These are phyloP conservation scores for Chaetomium sp. DNA, from an alignment of 2,329 filamentous ascomycete genomes.

Conservation along the genomic window DNA sequence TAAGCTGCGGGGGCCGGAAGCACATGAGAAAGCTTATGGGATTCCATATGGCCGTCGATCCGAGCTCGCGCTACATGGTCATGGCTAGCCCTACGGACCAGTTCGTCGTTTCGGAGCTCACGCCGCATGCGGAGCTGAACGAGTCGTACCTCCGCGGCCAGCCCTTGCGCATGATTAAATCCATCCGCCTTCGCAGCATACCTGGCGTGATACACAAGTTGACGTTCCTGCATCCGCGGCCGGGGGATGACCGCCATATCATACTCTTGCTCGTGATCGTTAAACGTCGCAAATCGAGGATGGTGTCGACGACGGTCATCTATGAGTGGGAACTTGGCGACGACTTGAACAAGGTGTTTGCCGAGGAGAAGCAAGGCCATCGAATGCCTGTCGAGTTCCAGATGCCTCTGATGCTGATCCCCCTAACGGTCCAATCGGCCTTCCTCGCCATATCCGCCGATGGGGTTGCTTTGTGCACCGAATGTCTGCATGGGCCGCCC, in stretches of 20 bases:
- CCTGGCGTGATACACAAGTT: constrained; percentile 80
- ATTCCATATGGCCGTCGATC: constrained; percentile 75
- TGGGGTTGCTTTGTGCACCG: constrained; percentile 58
- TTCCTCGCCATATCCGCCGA: constrained; percentile 69
- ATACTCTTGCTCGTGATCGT: constrained; percentile 71
- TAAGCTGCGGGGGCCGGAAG: constrained; percentile 60
- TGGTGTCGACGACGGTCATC: constrained; percentile 57
- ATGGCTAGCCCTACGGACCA: constrained; percentile 70
- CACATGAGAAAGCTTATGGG: constrained; percentile 60
- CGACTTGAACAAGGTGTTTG: constrained; percentile 49
- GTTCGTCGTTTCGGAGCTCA: constrained; percentile 72
- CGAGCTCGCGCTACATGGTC: constrained; percentile 68
- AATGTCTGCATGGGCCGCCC: constrained; percentile 55
- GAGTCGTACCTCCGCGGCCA: constrained; percentile 50
- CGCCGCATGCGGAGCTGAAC: constrained; percentile 55
- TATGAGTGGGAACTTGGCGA: constrained; percentile 64
- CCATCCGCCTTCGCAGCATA: constrained; percentile 49
- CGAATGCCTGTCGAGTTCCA: constrained; percentile 54
- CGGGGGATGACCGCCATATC: constrained; percentile 67
- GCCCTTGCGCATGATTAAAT: constrained; percentile 61
- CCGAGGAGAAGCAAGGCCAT: constrained; percentile 53
- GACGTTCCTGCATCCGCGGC: constrained; percentile 77
- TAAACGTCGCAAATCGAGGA: constrained; percentile 51
- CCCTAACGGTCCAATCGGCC: constrained; percentile 68
- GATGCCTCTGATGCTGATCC: constrained; percentile 71